A percentile compares a stretch with the other conserved stretches of the same genome.
Evolutionary conservation across 2,329 filamentous ascomycete genomes (phyloP).

Genomic region (Thielaviopsis populi): DNA sequence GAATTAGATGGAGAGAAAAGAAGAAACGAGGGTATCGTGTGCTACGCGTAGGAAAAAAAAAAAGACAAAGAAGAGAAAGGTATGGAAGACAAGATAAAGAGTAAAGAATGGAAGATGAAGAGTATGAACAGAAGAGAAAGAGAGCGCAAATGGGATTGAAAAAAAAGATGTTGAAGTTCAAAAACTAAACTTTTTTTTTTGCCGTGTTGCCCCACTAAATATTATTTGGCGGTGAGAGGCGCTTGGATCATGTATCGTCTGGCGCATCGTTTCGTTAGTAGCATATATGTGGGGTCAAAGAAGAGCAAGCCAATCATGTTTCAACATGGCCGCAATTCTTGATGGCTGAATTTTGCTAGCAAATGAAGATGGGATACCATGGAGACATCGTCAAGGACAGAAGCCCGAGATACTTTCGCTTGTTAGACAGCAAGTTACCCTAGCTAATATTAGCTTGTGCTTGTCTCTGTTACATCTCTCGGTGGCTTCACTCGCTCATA

Average conservation of each 20-base stretch:
- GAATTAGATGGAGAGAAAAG: slow-evolving; percentile 18
- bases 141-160: background rate
- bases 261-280: background rate
- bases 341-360: background rate
- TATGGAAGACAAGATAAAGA: background rate
- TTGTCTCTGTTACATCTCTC: background rate
- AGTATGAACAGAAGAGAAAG: background rate
- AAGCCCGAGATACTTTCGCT: background rate
- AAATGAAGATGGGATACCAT: background rate
- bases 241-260: background rate
- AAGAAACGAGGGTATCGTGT: slow-evolving; percentile 1
- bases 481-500: background rate
- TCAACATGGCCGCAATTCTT: background rate
- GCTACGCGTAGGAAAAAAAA: background rate
- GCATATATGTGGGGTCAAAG: background rate
- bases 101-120: slow-evolving; percentile 3
- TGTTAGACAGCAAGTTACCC: background rate
- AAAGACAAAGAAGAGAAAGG: background rate
- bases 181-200: slow-evolving; percentile 20
- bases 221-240: slow-evolving; percentile 10
- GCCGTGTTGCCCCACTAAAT: slow-evolving; percentile 20
- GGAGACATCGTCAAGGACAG: background rate
- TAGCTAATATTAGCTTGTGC: background rate
- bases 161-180: slow-evolving; percentile 5
- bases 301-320: slow-evolving; percentile 4